Base-by-base conservation (phyloP, 345 rosid genomes). In the Dovyalis caffra region DNA sequence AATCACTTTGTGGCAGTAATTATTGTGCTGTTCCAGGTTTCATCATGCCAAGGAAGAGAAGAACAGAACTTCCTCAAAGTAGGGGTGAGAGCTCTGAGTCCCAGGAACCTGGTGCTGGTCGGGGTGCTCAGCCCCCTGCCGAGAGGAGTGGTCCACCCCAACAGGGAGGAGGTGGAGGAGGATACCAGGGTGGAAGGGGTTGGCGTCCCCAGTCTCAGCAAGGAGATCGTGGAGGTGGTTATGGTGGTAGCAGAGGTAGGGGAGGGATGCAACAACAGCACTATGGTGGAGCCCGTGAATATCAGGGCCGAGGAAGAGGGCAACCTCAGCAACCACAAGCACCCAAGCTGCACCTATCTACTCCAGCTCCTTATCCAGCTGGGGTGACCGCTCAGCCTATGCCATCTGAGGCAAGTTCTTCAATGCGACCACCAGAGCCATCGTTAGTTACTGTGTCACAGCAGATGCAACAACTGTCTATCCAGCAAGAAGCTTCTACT, bases 281-380 rank as follows among this genome's bases (percentile, higher is more conserved):
- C 29, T 84, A 81, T 76, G 87, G 87, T 85, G 91, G 88, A 7
- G 76, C 82, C 53, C 78, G 77, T 51, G 97, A 90, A 38, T 79
- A 87, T 74, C 98, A 90, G 75, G 87, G 88, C 25, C 86, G 98
- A 71, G 98, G 96, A 81, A 82, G 97, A 74, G 93, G 89, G 51
- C 87, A 87, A 43, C 81, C 87, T 68, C 90, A 86, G 57, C 89
- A 86, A 85, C 80, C 85, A 67, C 82, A 90, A 65, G 71, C 85
- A 81, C 97, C 97, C 95, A 97, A 96, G 91, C 98, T 88, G 97
- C 94, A 87, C 87, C 98, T 93, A 96, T 98, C 98, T 77, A 91
- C 90, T 78, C 87, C 75, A 77, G 87, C 88, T 81, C 68, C 87
- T 80, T 79, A 68, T 78, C 86, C 83, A 79, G 87, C 91, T 71